phyloP scores from a whole-genome alignment of 1,284 basidiomycete genomes.

The Cryptococcus depauperatus region DNA sequence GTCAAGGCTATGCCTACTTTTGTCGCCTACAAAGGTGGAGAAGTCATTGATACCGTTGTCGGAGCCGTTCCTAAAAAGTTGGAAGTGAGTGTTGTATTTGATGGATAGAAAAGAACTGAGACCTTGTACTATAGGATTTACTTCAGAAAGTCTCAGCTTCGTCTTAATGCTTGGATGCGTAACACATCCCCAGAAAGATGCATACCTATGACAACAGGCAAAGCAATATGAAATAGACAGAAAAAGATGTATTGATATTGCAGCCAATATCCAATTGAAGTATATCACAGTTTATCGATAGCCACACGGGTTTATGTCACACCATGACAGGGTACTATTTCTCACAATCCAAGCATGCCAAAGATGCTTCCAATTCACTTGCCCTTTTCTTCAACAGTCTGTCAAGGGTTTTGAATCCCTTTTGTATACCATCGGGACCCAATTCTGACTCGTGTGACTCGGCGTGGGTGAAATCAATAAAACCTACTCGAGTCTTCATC shows the following conservation, averaged over 20 bases:
- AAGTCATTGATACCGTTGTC: conserved; percentile 55
- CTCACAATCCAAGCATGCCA: no score
- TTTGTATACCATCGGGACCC: neutral
- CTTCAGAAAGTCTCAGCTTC: conserved; percentile 20
- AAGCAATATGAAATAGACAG: no score
- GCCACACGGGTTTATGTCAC: no score
- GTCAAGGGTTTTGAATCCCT: conserved; percentile 1
- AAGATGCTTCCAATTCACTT: neutral
- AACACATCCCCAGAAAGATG: no score
- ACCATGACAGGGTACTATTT: no score
- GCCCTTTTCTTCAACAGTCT: neutral
- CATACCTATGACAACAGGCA: no score
- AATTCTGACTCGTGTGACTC: neutral
- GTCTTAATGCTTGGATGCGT: neutral
- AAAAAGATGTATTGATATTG: no score
- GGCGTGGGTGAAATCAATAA: conserved; percentile 6
- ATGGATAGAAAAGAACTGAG: no score
- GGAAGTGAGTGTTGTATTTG: conserved; percentile 47
- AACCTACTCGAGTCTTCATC: neutral
- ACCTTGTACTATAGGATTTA: conserved; percentile 13
- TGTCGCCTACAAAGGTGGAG: conserved; percentile 60
- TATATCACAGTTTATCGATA: no score
- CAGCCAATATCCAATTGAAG: no score
- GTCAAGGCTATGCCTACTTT: conserved; percentile 79
- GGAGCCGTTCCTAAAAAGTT: conserved; percentile 56